Evolutionary conservation across 257 asterid species (phyloP).

Genomic region (Echium plantagineum): DNA sequence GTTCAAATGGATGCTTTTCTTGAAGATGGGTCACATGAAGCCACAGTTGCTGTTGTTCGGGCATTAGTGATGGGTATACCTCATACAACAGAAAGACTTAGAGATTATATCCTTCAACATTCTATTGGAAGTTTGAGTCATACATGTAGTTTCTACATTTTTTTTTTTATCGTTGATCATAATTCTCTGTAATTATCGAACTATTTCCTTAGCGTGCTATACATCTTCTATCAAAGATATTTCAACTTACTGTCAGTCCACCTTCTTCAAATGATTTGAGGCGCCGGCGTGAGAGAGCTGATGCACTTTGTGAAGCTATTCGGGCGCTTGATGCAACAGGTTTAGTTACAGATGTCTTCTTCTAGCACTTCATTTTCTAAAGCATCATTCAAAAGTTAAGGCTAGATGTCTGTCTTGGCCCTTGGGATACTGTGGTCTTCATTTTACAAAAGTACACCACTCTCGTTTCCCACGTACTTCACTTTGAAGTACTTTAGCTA

Average conservation of each 20-base stretch:
- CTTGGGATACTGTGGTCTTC: background rate
- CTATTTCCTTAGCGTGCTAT: constrained; percentile 37
- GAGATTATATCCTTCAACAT: constrained; percentile 84
- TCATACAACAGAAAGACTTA: constrained; percentile 68
- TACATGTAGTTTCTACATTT: background rate
- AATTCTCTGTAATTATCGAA: background rate
- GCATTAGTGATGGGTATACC: constrained; percentile 87
- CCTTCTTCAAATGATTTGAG: constrained; percentile 55
- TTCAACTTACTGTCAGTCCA: constrained; percentile 59
- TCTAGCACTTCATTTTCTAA: background rate
- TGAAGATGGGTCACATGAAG: constrained; percentile 98
- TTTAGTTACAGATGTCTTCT: constrained; percentile 17
- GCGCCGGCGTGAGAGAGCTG: constrained; percentile 70
- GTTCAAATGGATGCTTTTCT: constrained; percentile 98
- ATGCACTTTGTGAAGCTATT: constrained; percentile 91
- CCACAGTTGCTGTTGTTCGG: constrained; percentile 82
- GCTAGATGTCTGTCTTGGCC: background rate
- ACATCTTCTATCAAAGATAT: constrained; percentile 94
- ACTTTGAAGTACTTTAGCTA: background rate
- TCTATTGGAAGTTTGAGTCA: constrained; percentile 3
- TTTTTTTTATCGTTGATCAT: background rate
- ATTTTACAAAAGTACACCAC: background rate
- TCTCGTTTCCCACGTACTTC: too few relatives aligned
- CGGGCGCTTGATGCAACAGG: constrained; percentile 99
- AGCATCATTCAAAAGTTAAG: background rate